A percentile compares a stretch with the other conserved stretches of the same genome.
Conservation (phyloP, 306 rosid genomes). For the Phaseolus lunatus region DNA sequence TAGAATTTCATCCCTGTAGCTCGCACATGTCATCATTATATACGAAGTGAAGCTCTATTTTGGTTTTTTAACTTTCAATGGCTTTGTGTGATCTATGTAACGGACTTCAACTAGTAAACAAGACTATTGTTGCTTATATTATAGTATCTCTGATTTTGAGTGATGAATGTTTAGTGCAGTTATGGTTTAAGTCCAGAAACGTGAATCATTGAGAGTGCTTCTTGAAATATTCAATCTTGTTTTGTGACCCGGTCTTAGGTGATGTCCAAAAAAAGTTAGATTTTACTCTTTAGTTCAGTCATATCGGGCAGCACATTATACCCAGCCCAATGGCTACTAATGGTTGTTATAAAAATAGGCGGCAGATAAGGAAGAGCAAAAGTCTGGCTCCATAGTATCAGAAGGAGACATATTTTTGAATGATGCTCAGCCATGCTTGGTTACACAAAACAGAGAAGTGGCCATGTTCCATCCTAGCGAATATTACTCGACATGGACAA, state of each 20-base stretch:
- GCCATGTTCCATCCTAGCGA: constrained; percentile 71
- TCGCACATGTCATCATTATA: not conserved
- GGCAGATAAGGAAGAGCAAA: constrained; percentile 56
- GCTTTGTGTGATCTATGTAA: not conserved
- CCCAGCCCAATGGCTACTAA: constrained; percentile 21
- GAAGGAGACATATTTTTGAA: constrained; percentile 69
- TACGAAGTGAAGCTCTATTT: not conserved
- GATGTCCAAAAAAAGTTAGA: not conserved
- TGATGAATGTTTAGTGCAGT: constrained; percentile 2
- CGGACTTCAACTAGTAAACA: not conserved
- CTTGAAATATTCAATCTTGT: constrained; percentile 3
- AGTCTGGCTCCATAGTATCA: constrained; percentile 59
- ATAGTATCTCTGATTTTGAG: constrained; percentile 13
- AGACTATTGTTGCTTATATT: not conserved
- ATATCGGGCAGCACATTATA: constrained; percentile 5
- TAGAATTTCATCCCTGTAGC: not conserved
- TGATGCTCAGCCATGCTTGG: constrained; percentile 62
- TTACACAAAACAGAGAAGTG: constrained; percentile 43
- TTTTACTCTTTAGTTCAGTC: not conserved
- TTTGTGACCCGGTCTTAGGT: not conserved
- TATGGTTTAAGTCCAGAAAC: not conserved
- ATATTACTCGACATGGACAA: constrained; percentile 65
- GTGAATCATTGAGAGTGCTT: constrained; percentile 8
- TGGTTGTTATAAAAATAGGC: constrained; percentile 52
- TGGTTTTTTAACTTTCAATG: not conserved